Base-by-base conservation (phyloP, 495 filamentous ascomycete genomes). In the Talaromyces wortmannii region DNA sequence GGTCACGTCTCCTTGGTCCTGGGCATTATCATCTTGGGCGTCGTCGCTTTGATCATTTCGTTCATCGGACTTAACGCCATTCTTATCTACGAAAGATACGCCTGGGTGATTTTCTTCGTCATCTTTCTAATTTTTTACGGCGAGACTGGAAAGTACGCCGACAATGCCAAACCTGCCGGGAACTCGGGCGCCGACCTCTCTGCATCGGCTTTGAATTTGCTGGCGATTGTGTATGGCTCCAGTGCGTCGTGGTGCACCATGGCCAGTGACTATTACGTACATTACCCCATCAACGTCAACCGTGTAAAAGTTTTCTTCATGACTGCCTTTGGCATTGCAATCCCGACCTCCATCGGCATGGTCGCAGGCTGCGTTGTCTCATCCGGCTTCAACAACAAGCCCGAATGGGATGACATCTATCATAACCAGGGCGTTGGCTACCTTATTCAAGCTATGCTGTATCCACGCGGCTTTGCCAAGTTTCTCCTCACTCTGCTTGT, bases 171-270 rank as follows among this genome's bases (percentile, higher is more conserved):
- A 1, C 68, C 69, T 0, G 60, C 75, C 13, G 57, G 60, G 7
- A 65, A 77, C 1, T 63, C 63, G 3, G 76, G 74, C 1, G 32
- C 71, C 6, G 71, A 66, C 6, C 62, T 71, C 6, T 72, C 77
- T 12, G 81, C 75, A 3, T 67, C 70, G 12, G 70, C 78, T 16
- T 69, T 86, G 32, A 78, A 63, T 33, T 67, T 83, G 54, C 64
- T 84, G 18, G 69, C 76, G 48, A 73, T 85, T 54, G 66, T 82
- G 48, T 86, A 83, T 61, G 79, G 79, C 17, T 79, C 75, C 5
- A 78, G 77, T n/a, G 78, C 75, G 1, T 81, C 76, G 33, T 82
- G 84, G 81, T 75, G 73, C 23, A 80, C 83, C 5, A 81, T 84
- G 45, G 81, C 78, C 0, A 75, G 76, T 0, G 84, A 86, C 59